Evolutionary conservation across 202 grass and related monocot genomes (phyloP).

Genomic region (Setaria italica): DNA sequence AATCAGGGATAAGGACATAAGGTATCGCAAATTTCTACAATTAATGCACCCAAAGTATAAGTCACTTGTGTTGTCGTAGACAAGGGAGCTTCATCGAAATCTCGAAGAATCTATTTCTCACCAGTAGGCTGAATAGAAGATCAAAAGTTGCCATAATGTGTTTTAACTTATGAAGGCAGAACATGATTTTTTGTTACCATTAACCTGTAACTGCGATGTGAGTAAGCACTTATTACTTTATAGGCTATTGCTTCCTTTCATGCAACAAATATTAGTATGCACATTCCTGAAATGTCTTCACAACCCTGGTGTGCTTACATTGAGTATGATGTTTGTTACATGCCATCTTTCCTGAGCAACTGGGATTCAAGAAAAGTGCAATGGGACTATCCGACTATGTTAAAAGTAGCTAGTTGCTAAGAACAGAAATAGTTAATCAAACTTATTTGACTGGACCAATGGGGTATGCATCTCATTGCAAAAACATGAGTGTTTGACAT

Average conservation of each 20-base stretch:
- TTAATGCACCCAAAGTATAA: not conserved
- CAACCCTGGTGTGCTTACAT: not conserved
- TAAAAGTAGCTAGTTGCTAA: not conserved
- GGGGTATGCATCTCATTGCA: conserved; percentile 3
- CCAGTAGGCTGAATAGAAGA: not conserved
- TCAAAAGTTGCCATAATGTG: not conserved
- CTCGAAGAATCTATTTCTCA: not conserved
- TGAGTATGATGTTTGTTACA: not conserved
- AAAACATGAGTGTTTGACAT: not conserved
- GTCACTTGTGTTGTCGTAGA: not conserved
- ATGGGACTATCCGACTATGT: not conserved
- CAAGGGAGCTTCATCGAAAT: not conserved
- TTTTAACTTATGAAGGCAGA: not conserved
- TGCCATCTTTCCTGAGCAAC: conserved; percentile 12
- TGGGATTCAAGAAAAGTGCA: not conserved
- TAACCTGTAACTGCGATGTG: not conserved
- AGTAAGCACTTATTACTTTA: not conserved
- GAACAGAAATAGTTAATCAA: not conserved
- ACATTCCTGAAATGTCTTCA: not conserved
- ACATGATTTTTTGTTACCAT: not conserved
- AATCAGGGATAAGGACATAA: not conserved
- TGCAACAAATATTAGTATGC: not conserved
- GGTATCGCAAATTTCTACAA: not conserved
- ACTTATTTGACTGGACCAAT: conserved; percentile 12
- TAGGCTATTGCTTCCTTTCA: not conserved